phyloP scores from a whole-genome alignment of 495 filamentous ascomycete genomes.

The Ascobolus immersus region DNA sequence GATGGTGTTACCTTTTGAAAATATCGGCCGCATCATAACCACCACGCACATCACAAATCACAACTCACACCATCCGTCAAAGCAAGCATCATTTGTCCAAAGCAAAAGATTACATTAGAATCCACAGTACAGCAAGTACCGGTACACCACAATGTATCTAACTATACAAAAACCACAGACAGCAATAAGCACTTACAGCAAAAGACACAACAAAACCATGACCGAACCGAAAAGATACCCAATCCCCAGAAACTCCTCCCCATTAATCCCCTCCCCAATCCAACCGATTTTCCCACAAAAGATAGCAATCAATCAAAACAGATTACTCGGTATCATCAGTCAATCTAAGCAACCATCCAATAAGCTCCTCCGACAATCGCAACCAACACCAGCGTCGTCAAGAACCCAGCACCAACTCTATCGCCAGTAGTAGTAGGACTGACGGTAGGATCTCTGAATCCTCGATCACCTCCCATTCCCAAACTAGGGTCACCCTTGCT shows the following conservation, averaged over 20 bases:
- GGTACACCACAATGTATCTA: too few relatives aligned
- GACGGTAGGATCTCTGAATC: not conserved
- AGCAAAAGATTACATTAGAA: too few relatives aligned
- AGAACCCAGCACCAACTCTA: conserved; percentile 19
- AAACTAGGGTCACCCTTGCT: conserved; percentile 45
- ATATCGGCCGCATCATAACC: too few relatives aligned
- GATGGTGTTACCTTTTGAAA: too few relatives aligned
- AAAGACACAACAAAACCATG: conserved; percentile 7
- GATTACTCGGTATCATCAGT: not conserved
- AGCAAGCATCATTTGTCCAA: too few relatives aligned
- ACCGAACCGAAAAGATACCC: conserved; percentile 1
- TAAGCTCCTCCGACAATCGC: conserved; percentile 16
- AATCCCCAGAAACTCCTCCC: conserved; percentile 5
- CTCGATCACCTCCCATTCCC: conserved; percentile 20
- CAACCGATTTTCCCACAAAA: not conserved
- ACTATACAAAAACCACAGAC: too few relatives aligned
- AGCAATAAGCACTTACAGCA: conserved; percentile 4
- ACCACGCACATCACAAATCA: too few relatives aligned
- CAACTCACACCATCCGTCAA: too few relatives aligned
- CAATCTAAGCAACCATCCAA: conserved; percentile 17
- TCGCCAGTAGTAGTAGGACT: conserved; percentile 15
- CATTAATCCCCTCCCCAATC: too few relatives aligned
- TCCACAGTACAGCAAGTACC: too few relatives aligned
- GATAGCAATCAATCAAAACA: not conserved
- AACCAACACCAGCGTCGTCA: conserved; percentile 18